Base-by-base conservation (phyloP, 2,329 filamentous ascomycete genomes). In the Fusarium acutatum region DNA sequence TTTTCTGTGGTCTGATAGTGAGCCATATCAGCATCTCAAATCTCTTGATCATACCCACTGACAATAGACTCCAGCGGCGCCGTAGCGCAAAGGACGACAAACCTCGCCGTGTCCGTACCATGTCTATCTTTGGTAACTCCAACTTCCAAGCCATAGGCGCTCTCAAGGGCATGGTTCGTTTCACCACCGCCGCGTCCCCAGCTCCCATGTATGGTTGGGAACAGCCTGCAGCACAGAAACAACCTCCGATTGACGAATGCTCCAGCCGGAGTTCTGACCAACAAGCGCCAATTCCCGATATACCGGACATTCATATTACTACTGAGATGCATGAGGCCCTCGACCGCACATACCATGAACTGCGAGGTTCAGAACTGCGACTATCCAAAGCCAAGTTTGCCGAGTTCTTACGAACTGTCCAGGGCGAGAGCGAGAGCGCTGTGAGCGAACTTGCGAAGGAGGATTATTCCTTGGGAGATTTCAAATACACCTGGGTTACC, bases 291-390 rank as follows among this genome's bases (percentile, higher is more conserved):
- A 67, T 72, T 20, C 72, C 75, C 47, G 78, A 83, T 37, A 70
- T 74, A 12, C 74, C 76, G 38, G 78, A 83, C 18, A 75, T 86
- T 34, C 83, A 86, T 52, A 79, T 89, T 44, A 88, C 83, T 62
- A 83, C 85, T 44, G 81, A 83, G 32, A 86, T 90, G 66, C 84
- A 86, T 70, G 84, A 82, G 35, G 84, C 86, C 58, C 79, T 91
- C 28, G 80, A 83, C 60, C 81, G 80, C 46, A 78, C 89, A 35
- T 91, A 86, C 76, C 79, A 86, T 38, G 78, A 81, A 1, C 69
- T 89, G 38, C 82, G 86, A 50, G 82, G 80, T 11, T 69, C 78
- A 22, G 79, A 82, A 5, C 37, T 60, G 2, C 38, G 66, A 11
- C 70, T 84, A 18, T 79, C 82, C 5, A 77, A 58, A 46, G 81